phyloP scores from a whole-genome alignment of 441 rosid species.

The Eutrema salsugineum region DNA sequence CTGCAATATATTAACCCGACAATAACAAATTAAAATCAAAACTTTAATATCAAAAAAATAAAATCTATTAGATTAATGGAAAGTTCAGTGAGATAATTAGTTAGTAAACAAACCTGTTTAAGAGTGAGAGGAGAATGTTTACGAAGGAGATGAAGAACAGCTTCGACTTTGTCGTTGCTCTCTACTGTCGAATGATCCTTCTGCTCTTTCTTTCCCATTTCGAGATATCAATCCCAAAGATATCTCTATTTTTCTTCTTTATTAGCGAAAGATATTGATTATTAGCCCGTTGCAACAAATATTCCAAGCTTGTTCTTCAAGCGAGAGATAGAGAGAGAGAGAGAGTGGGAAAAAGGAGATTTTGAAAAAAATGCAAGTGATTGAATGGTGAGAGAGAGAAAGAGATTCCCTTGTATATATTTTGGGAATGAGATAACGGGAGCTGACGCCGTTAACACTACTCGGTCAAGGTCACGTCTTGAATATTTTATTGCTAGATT shows the following conservation, averaged over 20 bases:
- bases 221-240: not conserved
- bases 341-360: not conserved
- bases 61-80: not conserved
- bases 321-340: slow-evolving; percentile 9
- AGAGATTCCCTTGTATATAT: slow-evolving; percentile 28
- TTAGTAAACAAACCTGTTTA: slow-evolving; percentile 54
- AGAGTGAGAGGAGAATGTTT: slow-evolving; percentile 75
- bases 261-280: not conserved
- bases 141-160: slow-evolving; percentile 64
- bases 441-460: slow-evolving; percentile 25
- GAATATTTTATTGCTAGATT: not conserved
- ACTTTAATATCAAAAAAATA: not conserved
- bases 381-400: slow-evolving; percentile 18
- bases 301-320: slow-evolving; percentile 28
- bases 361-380: slow-evolving; percentile 23
- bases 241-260: not conserved
- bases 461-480: not conserved
- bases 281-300: slow-evolving; percentile 24
- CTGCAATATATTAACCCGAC: slow-evolving; percentile 35
- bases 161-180: slow-evolving; percentile 46
- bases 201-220: slow-evolving; percentile 73
- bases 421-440: slow-evolving; percentile 29
- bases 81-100: not conserved
- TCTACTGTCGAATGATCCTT: slow-evolving; percentile 16
- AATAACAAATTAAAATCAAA: not conserved